Base-by-base conservation (phyloP, 2,329 filamentous ascomycete species). In the Epichloe scottii region DNA sequence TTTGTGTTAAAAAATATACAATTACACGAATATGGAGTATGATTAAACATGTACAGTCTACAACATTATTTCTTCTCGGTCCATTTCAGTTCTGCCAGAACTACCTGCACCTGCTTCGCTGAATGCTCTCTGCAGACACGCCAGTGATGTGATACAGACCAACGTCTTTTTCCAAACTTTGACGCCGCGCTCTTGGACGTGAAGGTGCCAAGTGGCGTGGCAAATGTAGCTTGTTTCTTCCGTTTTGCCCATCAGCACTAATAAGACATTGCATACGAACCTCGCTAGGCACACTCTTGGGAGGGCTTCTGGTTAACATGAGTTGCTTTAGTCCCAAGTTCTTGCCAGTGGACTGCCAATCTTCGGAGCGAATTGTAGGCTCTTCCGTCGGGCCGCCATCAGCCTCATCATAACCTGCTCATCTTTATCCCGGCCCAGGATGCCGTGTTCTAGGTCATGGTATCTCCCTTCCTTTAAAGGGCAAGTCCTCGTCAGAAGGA, bases 361-460 rank as follows among this genome's bases (percentile, higher is more conserved):
- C 67, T 85, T 85, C 33, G 86, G 87, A 34, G 84, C 84, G 70
- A 83, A 89, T 61, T 87, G 84, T 65, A 89, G 64, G 61, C 84
- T 91, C 77, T 87, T 89, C 54, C 87, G 75, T 54, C 85, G 74
- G 0, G 85, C 85, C 11, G 83, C 81, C 74, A 87, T 80, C 54
- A 90, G 69, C 46, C 81, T 74, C 66, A 79, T 74, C 54, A 81
- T 68, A 51, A 85, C 71, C 19, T 70, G 71, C 59, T 78, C 71
- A 59, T 82, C 76, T 65, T 78, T 78, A 48, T 76, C 70, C 47
- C 65, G 66, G 51, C 65, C 67, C 51, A 81, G 61, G 4, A 78
- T 63, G 0, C 71, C 71, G 5, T 66, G 61, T 12, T 72, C 73
- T 47, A 75, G 61, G 49, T 72, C 66, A 37, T 58, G 54, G 51